These are phyloP conservation scores for Drechslera avenae DNA, from an alignment of 2,329 filamentous ascomycete genomes.

Conservation along the genomic window DNA sequence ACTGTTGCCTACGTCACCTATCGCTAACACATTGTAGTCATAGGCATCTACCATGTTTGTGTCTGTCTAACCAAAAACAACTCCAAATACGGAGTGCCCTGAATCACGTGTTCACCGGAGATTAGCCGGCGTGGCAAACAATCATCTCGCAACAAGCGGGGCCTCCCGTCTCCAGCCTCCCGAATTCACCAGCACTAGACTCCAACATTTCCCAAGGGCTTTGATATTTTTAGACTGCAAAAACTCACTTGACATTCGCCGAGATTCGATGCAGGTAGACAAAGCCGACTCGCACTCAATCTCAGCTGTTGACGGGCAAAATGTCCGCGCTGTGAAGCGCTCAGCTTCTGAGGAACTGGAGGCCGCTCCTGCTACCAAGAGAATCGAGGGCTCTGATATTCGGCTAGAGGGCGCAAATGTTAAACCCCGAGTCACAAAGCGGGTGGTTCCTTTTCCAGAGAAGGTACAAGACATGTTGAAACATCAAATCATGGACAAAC, in stretches of 20 bases:
- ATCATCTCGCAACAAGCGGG: background rate
- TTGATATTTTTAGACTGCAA: too few relatives aligned
- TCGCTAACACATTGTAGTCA: too few relatives aligned
- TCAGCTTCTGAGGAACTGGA: constrained; percentile 1
- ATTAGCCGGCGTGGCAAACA: too few relatives aligned
- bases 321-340: background rate
- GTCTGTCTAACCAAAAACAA: too few relatives aligned
- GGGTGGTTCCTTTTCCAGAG: constrained; percentile 9
- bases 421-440: background rate
- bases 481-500: background rate
- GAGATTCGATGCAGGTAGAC: background rate
- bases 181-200: background rate
- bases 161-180: background rate
- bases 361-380: background rate
- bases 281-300: background rate
- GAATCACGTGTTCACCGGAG: too few relatives aligned
- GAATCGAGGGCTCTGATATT: background rate
- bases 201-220: background rate
- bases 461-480: constrained; percentile 5
- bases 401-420: background rate
- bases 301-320: background rate
- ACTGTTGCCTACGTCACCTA: too few relatives aligned
- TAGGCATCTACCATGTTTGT: too few relatives aligned
- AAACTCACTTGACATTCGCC: too few relatives aligned
- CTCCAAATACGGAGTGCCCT: too few relatives aligned